Base-by-base conservation (phyloP, 352 stramenopile genomes). In the Pythium dissimile region DNA sequence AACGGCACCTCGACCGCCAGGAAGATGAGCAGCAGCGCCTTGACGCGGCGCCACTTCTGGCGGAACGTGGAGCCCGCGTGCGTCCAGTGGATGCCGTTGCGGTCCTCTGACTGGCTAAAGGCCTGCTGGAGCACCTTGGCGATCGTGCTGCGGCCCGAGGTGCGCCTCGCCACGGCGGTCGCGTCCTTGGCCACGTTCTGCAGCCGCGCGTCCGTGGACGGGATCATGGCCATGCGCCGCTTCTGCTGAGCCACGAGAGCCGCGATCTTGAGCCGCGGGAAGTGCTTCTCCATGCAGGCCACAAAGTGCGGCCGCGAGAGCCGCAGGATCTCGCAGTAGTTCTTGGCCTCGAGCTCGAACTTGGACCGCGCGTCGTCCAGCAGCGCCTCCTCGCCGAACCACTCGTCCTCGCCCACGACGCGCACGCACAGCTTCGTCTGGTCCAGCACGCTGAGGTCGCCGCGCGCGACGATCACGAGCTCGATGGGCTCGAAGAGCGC, bases 191-290 rank as follows among this genome's bases (percentile, higher is more conserved):
- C 2, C 0, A 62, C 45, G 3, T 53, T 11, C 18, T 62, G 31
- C 0, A 59, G 24, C 9, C 42, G 57, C 27, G 38, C 32, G 30
- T 58, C 46, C 2, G 48, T 53, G 12, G 57, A 53, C 18, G 57
- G 57, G 15, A 54, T 56, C 37, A 64, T 54, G 6, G 57, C 48
- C 0, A 26, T 9, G 7, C 48, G 43, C n/a, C 57, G 24, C 18
- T 59, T 59, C 35, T 59, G 47, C 26, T 59, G 47, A 1, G 73
- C 20, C 15, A 84, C n/a, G 26, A 84, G 52, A 1, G 73, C 71
- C n/a, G 68, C 72, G 38, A 80, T 77, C 30, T 75, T 68, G 26
- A 83, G 18, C 31, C 72, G 72, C 11, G 71, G 71, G 34, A 87
- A 87, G 26, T 87, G 77, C 35, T 81, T 86, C 8, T 66, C 60